Base-by-base conservation (phyloP, 2,329 filamentous ascomycete species). In the Helicocarpus griseus region DNA sequence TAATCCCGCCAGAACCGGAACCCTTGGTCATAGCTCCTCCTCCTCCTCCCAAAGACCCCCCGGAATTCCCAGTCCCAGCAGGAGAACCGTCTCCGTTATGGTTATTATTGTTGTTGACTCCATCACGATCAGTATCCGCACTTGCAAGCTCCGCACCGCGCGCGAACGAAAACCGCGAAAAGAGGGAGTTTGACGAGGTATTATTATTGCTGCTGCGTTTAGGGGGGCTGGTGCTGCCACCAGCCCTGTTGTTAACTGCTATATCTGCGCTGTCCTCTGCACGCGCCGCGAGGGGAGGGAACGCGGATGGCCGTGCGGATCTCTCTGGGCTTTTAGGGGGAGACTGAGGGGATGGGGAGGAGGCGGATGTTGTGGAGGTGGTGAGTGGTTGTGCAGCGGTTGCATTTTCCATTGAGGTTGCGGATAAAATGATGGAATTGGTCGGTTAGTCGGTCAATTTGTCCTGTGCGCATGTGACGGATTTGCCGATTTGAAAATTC, bases 11-110 rank as follows among this genome's bases (percentile, higher is more conserved):
- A n/a, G n/a, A n/a, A n/a, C 43, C n/a, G n/a, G n/a, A n/a, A n/a
- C 9, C 13, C n/a, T 14, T 26, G 14, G 2, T 17, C 6, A n/a
- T 68, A 59, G 77, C 72, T 68, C 77, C 65, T 67, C 75, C 63
- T 69, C 74, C 61, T 71, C 59, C 52, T 58, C 65, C 45, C 58
- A 61, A 52, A 63, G 65, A 53, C 60, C 58, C 9, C 14, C 43
- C n/a, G n/a, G n/a, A n/a, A n/a, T 7, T 19, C n/a, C 22, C 43
- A 6, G 2, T 17, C 6, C 38, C 52, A 43, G 35, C 51, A 45
- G 28, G n/a, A n/a, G n/a, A 39, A 22, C 60, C 61, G 33, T 31
- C 28, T 13, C 61, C 57, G 53, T 57, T 59, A 45, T 62, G 61
- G 38, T 57, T 59, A 28, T 53, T 53, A 24, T 60, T 36, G 35